Base-by-base conservation (phyloP, 106 monocot genomes). In the Dendrobium nobile region DNA sequence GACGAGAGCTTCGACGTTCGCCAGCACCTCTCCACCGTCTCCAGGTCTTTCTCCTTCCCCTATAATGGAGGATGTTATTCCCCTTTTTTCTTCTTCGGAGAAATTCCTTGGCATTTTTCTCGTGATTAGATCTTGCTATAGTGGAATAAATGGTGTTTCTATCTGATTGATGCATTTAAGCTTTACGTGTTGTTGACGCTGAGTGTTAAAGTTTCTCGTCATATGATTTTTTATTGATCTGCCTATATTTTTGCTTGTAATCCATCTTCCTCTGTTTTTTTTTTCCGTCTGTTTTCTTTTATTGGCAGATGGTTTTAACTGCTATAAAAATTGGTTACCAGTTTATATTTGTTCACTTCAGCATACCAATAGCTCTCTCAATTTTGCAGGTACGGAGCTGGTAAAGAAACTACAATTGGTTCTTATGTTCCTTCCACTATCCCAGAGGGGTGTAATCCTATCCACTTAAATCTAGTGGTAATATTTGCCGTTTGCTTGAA, bases 401-500 rank as follows among this genome's bases (percentile, higher is more conserved):
- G 75, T 26, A 93, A 75, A 75, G 79, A 77, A 18, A 27, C 84
- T 48, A 86, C 47, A 59, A 73, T 78, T 78, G 80, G n/a, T 58
- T 37, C 47, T 24, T 79, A 81, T 84, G 51, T 40, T 8, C n/a
- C 88, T 82, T 80, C 91, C 58, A 41, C 84, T 33, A 72, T 94
- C 77, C 92, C 94, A 37, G 78, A 88, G 77, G 88, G 79, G 37
- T 97, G 97, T 54, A 81, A 79, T 75, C 83, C 85, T 16, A 85
- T 97, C 77, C 94, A 97, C 77, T 86, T 94, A 77, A 97, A 97
- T 89, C 92, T 97, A 78, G 86, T 97, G 87, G 96, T 97, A 87
- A 82, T 76, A 43, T n/a, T 28, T 76, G 3, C 76, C 48, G 9
- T 48, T 76, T 27, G 9, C 13, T 48, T 20, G 44, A 74, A 11